Evolutionary conservation across 1,284 basidiomycete genomes (phyloP).

Genomic region (Limonomyces culmigenus): DNA sequence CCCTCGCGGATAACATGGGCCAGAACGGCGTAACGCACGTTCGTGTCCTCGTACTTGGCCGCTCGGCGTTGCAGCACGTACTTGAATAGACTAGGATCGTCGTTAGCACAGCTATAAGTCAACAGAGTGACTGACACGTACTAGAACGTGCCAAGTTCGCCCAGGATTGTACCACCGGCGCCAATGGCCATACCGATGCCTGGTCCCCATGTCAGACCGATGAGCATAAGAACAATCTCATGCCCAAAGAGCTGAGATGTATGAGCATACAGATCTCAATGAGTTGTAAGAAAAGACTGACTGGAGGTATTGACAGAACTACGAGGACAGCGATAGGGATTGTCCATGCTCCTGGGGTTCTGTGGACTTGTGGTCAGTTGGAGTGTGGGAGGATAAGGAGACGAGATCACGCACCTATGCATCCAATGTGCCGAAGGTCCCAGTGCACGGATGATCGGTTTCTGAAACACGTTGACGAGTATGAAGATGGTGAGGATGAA

Average conservation of each 20-base stretch:
- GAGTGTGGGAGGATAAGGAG: no score
- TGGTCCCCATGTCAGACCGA: conserved; percentile 33
- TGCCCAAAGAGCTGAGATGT: conserved; percentile 26
- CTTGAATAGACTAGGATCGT: conserved; percentile 28
- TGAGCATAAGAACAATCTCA: conserved; percentile 36
- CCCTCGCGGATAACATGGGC: conserved; percentile 47
- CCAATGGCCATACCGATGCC: conserved; percentile 31
- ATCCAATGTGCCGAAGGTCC: neutral
- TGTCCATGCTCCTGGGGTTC: conserved; percentile 14
- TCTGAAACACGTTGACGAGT: neutral
- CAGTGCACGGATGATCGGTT: neutral
- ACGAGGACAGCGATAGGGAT: conserved; percentile 26
- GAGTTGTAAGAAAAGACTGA: conserved; percentile 4
- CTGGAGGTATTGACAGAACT: conserved; percentile 12
- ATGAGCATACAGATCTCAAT: neutral
- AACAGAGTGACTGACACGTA: conserved; percentile 11
- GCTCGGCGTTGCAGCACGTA: conserved; percentile 22
- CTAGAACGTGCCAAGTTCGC: conserved; percentile 35
- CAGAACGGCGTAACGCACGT: conserved; percentile 41
- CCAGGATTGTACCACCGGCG: conserved; percentile 28
- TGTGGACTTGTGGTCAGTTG: no score
- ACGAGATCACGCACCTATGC: neutral
- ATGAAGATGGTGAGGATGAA: conserved; percentile 1
- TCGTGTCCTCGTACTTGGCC: conserved; percentile 37
- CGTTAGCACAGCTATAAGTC: conserved; percentile 3